These are phyloP conservation scores for Penicillium vulpinum DNA, from an alignment of 2,329 filamentous ascomycete species.

Conservation along the genomic window DNA sequence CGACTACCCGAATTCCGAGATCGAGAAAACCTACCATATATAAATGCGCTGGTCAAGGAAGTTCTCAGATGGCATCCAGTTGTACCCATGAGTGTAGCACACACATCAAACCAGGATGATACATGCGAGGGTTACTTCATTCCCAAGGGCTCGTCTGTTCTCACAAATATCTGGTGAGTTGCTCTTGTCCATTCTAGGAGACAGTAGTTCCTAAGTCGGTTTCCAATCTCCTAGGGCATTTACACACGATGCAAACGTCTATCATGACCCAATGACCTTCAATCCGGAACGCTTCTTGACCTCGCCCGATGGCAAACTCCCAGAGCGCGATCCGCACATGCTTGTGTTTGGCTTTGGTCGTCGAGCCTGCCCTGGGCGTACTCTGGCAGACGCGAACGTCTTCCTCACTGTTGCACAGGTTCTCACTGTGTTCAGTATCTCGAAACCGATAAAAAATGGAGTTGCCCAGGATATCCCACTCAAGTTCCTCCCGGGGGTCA, in stretches of 20 bases:
- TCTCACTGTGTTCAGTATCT: conserved; percentile 21
- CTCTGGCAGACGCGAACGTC: conserved; percentile 20
- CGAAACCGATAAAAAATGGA: conserved; percentile 15
- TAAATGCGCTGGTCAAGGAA: neutral
- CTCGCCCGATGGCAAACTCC: conserved; percentile 22
- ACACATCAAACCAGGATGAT: neutral
- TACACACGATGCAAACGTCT: conserved; percentile 40
- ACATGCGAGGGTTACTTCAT: conserved; percentile 15
- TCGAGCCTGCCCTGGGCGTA: conserved; percentile 22
- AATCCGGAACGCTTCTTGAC: conserved; percentile 46
- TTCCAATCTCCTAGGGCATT: conserved; percentile 36
- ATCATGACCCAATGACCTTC: conserved; percentile 42
- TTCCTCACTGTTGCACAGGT: conserved; percentile 20
- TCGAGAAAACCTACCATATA: conserved; percentile 24
- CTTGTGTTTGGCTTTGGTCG: conserved; percentile 27
- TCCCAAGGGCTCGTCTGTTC: conserved; percentile 39
- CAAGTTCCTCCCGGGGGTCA: conserved; percentile 18
- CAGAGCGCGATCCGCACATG: conserved; percentile 41
- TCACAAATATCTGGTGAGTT: conserved; percentile 40
- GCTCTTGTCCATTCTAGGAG: neutral
- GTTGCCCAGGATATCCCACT: conserved; percentile 12
- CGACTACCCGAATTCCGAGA: conserved; percentile 39
- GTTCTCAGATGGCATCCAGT: conserved; percentile 4
- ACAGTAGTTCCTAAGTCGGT: neutral
- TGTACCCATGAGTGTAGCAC: neutral